Conservation (phyloP, 345 rosid genomes). For the Gossypium rotundifolium region DNA sequence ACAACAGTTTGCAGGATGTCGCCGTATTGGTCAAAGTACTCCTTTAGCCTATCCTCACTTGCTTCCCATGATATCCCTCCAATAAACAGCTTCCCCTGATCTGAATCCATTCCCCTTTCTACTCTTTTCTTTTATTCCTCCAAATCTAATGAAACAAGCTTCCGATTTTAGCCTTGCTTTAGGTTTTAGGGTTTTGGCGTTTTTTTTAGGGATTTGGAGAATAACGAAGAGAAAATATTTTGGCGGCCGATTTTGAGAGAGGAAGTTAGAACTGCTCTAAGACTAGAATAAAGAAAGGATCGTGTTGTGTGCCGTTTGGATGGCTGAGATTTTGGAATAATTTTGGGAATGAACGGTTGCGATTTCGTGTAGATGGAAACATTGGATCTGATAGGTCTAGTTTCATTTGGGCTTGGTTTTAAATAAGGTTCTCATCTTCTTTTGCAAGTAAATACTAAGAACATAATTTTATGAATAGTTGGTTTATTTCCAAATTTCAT, state of each 20-base stretch:
- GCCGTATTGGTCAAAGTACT: slow-evolving; percentile 62
- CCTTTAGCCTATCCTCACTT: slow-evolving; percentile 56
- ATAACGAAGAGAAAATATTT: not conserved
- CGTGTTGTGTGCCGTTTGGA: slow-evolving; percentile 5
- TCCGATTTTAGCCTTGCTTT: not conserved
- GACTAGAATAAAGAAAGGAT: not conserved
- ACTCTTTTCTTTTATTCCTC: not conserved
- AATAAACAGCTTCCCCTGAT: slow-evolving; percentile 85
- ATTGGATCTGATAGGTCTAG: not conserved
- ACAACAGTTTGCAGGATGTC: slow-evolving; percentile 63
- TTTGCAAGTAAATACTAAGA: no score
- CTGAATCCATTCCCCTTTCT: slow-evolving; percentile 51
- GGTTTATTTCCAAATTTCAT: no score
- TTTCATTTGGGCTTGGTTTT: not conserved
- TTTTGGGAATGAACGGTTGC: not conserved
- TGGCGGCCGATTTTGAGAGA: not conserved
- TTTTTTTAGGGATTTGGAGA: slow-evolving; percentile 5
- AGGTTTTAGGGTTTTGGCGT: not conserved
- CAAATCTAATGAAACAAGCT: slow-evolving; percentile 14
- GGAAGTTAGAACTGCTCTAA: not conserved
- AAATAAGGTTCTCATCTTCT: not conserved
- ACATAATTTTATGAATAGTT: no score
- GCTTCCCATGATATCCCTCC: slow-evolving; percentile 98
- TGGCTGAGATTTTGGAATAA: slow-evolving; percentile 18
- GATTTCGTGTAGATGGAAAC: not conserved